Conservation (phyloP, 2,329 filamentous ascomycete species). For the Alternaria ethzedia region DNA sequence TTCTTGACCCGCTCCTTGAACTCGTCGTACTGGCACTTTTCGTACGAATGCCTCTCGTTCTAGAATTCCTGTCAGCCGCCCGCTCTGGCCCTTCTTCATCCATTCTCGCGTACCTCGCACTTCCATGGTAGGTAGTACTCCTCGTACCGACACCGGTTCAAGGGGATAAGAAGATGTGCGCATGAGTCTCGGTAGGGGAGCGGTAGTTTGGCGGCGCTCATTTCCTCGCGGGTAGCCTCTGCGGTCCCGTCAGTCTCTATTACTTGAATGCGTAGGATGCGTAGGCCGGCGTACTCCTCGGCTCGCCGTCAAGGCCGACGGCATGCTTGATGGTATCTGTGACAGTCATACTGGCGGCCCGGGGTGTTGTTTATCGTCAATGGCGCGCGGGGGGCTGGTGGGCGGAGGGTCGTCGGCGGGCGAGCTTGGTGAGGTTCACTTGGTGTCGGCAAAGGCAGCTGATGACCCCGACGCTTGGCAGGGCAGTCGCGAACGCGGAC, state of each 20-base stretch:
- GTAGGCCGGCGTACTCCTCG: slow-evolving; percentile 36
- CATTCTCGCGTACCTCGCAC: slow-evolving; percentile 76
- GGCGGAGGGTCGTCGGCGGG: slow-evolving; percentile 14
- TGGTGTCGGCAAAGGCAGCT: slow-evolving; percentile 24
- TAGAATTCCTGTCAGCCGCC: slow-evolving; percentile 50
- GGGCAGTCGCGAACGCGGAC: slow-evolving; percentile 22
- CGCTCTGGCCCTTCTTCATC: background rate
- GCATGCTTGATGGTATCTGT: slow-evolving; percentile 56
- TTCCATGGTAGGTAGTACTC: slow-evolving; percentile 98
- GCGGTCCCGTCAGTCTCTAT: slow-evolving; percentile 39
- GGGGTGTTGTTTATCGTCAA: slow-evolving; percentile 23
- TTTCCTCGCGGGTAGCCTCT: slow-evolving; percentile 87
- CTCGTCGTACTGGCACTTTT: slow-evolving; percentile 98
- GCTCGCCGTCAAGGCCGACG: slow-evolving; percentile 52
- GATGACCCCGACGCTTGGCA: slow-evolving; percentile 24
- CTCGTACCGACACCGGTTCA: slow-evolving; percentile 92
- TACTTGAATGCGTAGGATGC: slow-evolving; percentile 23
- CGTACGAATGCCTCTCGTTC: slow-evolving; percentile 97
- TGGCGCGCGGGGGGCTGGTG: slow-evolving; percentile 25
- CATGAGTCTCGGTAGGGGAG: slow-evolving; percentile 94
- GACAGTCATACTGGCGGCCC: slow-evolving; percentile 48
- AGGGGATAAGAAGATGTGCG: slow-evolving; percentile 89
- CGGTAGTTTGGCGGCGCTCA: slow-evolving; percentile 88
- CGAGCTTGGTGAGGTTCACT: slow-evolving; percentile 22
- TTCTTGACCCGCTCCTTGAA: slow-evolving; percentile 98